A percentile compares a stretch with the other conserved stretches of the same genome.
phyloP scores from a whole-genome alignment of 1,284 basidiomycete species.

The Xanthoconium separans region DNA sequence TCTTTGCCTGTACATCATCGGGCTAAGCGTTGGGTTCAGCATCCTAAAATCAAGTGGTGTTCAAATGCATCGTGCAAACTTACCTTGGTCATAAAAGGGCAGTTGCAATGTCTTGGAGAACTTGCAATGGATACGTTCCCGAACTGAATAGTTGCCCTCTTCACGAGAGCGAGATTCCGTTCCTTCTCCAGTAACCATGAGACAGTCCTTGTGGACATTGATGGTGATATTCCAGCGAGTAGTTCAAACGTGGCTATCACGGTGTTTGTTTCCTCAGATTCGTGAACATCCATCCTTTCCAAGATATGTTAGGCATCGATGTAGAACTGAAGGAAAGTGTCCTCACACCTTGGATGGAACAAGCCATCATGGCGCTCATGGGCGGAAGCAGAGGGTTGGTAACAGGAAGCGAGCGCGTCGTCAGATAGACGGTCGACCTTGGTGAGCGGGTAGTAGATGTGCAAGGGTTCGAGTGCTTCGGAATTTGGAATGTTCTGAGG shows the following conservation, averaged over 20 bases:
- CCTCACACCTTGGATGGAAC: constrained; percentile 7
- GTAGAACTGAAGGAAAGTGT: not conserved
- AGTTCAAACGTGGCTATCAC: constrained; percentile 47
- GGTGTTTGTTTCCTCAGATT: constrained; percentile 37
- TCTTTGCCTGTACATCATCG: too few relatives aligned
- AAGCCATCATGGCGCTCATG: not conserved
- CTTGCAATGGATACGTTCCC: constrained; percentile 1
- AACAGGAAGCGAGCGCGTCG: too few relatives aligned
- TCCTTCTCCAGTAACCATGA: constrained; percentile 43
- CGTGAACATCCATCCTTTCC: constrained; percentile 43
- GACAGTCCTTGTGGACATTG: constrained; percentile 39
- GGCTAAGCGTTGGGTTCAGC: too few relatives aligned
- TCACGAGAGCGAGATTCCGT: not conserved
- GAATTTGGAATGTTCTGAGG: too few relatives aligned
- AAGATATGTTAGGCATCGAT: too few relatives aligned
- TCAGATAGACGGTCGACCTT: too few relatives aligned
- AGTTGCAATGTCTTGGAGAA: constrained; percentile 2
- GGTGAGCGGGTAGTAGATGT: too few relatives aligned
- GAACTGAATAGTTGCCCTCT: not conserved
- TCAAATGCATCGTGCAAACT: too few relatives aligned
- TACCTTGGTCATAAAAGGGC: constrained; percentile 4
- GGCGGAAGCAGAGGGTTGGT: too few relatives aligned
- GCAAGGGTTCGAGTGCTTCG: too few relatives aligned
- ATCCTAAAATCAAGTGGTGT: too few relatives aligned
- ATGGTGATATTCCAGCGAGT: constrained; percentile 41